A percentile compares a stretch with the other conserved stretches of the same genome.
phyloP scores from a whole-genome alignment of 352 stramenopile genomes.

The Pythium aristosporum region DNA sequence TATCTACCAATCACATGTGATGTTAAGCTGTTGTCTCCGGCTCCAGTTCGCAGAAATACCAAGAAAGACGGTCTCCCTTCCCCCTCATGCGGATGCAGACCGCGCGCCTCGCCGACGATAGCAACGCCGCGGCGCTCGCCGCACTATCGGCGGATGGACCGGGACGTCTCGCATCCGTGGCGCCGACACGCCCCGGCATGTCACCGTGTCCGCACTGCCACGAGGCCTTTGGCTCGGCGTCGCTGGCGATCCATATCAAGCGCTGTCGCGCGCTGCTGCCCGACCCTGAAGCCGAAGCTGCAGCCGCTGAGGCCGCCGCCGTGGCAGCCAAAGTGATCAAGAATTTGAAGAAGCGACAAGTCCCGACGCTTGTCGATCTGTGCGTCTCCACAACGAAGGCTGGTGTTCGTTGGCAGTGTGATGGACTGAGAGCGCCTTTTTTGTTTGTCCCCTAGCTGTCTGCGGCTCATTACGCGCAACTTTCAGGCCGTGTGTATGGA shows the following conservation, averaged over 20 bases:
- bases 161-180: slow-evolving; percentile 21
- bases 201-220: slow-evolving; percentile 52
- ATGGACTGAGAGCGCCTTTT: background rate
- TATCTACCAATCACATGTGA: too few relatives aligned
- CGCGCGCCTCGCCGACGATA: slow-evolving; percentile 30
- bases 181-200: slow-evolving; percentile 25
- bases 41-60: too few relatives aligned
- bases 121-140: slow-evolving; percentile 35
- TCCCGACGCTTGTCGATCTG: slow-evolving; percentile 59
- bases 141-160: slow-evolving; percentile 26
- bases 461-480: slow-evolving; percentile 62
- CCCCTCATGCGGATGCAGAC: slow-evolving; percentile 8
- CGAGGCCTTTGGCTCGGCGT: slow-evolving; percentile 55
- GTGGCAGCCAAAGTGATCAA: slow-evolving; percentile 21
- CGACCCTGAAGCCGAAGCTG: slow-evolving; percentile 29
- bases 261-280: slow-evolving; percentile 52
- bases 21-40: too few relatives aligned
- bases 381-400: slow-evolving; percentile 15
- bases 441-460: slow-evolving; percentile 36
- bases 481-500: slow-evolving; percentile 73
- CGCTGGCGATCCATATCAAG: slow-evolving; percentile 58
- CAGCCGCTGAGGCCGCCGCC: slow-evolving; percentile 11
- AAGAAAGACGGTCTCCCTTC: too few relatives aligned
- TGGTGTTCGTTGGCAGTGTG: background rate
- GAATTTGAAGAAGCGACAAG: slow-evolving; percentile 34